A percentile compares a stretch with the other conserved stretches of the same genome.
Conservation (phyloP, 1,139 yeast genomes). For the Lodderomyces beijingensis region DNA sequence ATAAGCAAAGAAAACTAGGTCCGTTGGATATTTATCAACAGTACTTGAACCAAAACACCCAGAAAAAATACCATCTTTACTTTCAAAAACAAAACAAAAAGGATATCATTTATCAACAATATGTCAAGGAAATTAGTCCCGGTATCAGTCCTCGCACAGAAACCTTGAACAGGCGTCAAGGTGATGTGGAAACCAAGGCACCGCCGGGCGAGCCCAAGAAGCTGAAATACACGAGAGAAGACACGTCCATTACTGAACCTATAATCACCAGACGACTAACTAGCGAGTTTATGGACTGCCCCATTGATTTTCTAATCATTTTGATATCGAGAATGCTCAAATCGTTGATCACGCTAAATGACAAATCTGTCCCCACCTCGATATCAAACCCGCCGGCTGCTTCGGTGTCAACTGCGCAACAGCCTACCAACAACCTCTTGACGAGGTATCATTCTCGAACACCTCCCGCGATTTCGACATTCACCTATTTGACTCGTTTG, state of each 20-base stretch:
- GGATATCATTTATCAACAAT: not conserved
- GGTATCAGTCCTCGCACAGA: too few species aligned
- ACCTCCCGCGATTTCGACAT: constrained; percentile 83
- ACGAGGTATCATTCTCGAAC: constrained; percentile 92
- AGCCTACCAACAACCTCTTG: constrained; percentile 28
- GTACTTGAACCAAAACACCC: constrained; percentile 15
- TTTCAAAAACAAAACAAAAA: not conserved
- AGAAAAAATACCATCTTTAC: not conserved
- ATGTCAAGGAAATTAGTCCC: not conserved
- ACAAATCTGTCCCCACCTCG: constrained; percentile 41
- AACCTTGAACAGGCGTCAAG: not conserved
- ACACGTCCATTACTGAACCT: not conserved
- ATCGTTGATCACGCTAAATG: constrained; percentile 67
- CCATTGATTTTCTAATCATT: constrained; percentile 63
- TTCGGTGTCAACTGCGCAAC: constrained; percentile 10
- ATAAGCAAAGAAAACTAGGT: constrained; percentile 20
- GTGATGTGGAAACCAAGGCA: too few species aligned
- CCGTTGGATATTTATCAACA: constrained; percentile 26
- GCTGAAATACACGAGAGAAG: not conserved
- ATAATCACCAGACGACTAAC: constrained; percentile 37
- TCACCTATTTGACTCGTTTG: constrained; percentile 71
- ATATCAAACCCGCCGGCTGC: constrained; percentile 23
- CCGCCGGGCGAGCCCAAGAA: not conserved
- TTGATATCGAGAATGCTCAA: constrained; percentile 78
- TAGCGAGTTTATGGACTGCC: constrained; percentile 57